Conservation (phyloP, 257 asterid genomes). For the Ballota nigra region DNA sequence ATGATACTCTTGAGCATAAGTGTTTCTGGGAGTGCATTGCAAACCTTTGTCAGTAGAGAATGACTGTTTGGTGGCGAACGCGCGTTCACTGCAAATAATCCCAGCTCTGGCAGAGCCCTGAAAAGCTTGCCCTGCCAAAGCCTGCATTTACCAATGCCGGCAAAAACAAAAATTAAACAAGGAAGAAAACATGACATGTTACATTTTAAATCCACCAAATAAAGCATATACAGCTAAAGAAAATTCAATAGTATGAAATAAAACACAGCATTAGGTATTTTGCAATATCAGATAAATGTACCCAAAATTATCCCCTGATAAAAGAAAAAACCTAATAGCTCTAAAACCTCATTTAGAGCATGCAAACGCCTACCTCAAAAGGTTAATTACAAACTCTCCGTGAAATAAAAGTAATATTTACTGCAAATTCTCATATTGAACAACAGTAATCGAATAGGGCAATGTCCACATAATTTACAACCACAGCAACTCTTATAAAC, state of each 20-base stretch:
- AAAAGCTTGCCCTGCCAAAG: slow-evolving; percentile 50
- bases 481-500: background rate
- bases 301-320: background rate
- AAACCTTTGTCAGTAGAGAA: slow-evolving; percentile 79
- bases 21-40: slow-evolving; percentile 8
- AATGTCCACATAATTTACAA: background rate
- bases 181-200: background rate
- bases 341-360: background rate
- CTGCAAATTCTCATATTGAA: background rate
- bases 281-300: background rate
- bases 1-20: background rate
- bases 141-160: slow-evolving; percentile 34
- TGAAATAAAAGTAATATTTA: background rate
- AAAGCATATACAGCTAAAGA: background rate
- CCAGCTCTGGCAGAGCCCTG: slow-evolving; percentile 37
- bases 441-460: background rate
- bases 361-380: slow-evolving; percentile 6
- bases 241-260: background rate
- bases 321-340: background rate
- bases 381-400: background rate
- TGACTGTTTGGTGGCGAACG: slow-evolving; percentile 77
- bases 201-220: slow-evolving; percentile 10
- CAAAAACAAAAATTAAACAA: slow-evolving; percentile 16
- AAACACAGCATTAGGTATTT: background rate
- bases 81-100: slow-evolving; percentile 33